Percentiles rank a stretch among this genome's conserved stretches.
Evolutionary conservation across 129 eudicot species (phyloP).

Genomic region (Helichrysum umbraculigerum): DNA sequence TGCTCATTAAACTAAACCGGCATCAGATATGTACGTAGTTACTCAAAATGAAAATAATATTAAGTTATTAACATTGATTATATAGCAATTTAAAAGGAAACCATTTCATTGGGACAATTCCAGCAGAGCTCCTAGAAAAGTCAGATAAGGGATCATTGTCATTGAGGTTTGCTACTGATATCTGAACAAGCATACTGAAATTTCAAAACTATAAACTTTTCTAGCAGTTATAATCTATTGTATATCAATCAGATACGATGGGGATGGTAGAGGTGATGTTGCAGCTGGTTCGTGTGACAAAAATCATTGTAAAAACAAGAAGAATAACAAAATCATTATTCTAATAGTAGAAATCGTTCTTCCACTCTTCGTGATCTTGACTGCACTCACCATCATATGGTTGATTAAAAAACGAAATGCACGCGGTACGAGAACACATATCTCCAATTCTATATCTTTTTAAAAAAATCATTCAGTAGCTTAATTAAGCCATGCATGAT

Average conservation of each 20-base stretch:
- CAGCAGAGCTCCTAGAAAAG: slow-evolving; percentile 16
- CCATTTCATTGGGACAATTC: slow-evolving; percentile 42
- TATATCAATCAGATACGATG: neutral
- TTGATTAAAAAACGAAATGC: neutral
- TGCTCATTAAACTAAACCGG: neutral
- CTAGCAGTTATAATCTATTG: neutral
- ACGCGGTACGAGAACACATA: slow-evolving; percentile 17
- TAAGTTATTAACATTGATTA: neutral
- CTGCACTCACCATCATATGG: slow-evolving; percentile 13
- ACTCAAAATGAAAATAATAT: neutral
- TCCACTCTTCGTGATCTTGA: slow-evolving; percentile 16
- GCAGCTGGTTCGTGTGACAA: slow-evolving; percentile 16
- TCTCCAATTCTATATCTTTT: too few species aligned
- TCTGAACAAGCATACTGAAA: neutral
- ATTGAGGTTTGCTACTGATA: neutral
- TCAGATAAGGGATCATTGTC: neutral
- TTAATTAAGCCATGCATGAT: too few species aligned
- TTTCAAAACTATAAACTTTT: neutral
- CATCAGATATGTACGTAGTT: neutral
- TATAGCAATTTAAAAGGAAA: slow-evolving; percentile 46
- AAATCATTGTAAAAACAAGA: slow-evolving; percentile 15
- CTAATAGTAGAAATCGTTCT: slow-evolving; percentile 27
- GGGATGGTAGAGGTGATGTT: neutral
- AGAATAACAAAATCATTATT: slow-evolving; percentile 12
- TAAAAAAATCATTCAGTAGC: too few species aligned